phyloP scores from a whole-genome alignment of 2,329 filamentous ascomycete genomes.

The Hymenoscyphus infarciens region DNA sequence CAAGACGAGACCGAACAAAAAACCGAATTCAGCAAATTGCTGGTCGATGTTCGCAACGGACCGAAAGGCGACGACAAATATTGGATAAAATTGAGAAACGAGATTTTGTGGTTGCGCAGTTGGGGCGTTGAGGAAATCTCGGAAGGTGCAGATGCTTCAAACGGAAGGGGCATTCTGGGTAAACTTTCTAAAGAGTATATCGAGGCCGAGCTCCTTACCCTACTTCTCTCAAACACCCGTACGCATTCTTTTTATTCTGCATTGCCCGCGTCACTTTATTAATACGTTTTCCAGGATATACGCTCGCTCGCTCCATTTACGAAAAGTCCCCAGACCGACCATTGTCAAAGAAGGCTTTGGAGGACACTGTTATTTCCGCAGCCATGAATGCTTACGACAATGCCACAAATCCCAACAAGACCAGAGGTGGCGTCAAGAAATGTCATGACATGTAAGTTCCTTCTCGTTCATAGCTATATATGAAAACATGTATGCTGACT shows the following conservation, averaged over 20 bases:
- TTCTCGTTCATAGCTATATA: no score
- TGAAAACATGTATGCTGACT: slow-evolving; percentile 22
- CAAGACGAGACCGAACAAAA: slow-evolving; percentile 63
- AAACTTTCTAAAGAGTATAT: slow-evolving; percentile 57
- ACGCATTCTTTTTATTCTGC: background rate
- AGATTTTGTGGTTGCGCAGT: slow-evolving; percentile 68
- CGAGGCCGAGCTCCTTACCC: slow-evolving; percentile 68
- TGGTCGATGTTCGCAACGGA: slow-evolving; percentile 39
- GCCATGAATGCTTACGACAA: slow-evolving; percentile 74
- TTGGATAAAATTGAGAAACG: slow-evolving; percentile 59
- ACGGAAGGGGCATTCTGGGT: slow-evolving; percentile 52
- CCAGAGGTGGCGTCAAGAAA: slow-evolving; percentile 71
- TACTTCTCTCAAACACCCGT: slow-evolving; percentile 54
- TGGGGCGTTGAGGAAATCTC: slow-evolving; percentile 57
- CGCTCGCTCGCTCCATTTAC: slow-evolving; percentile 60
- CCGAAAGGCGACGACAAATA: slow-evolving; percentile 59
- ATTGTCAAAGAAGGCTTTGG: slow-evolving; percentile 49
- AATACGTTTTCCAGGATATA: slow-evolving; percentile 48
- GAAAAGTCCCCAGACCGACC: slow-evolving; percentile 49
- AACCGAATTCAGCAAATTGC: slow-evolving; percentile 48
- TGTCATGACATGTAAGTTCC: slow-evolving; percentile 66
- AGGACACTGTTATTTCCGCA: slow-evolving; percentile 57
- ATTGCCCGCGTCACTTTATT: background rate
- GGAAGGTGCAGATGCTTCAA: slow-evolving; percentile 33
- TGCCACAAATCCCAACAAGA: slow-evolving; percentile 76